Evolutionary conservation across 352 stramenopile species (phyloP).

Genomic region (Phytophthora sp.): DNA sequence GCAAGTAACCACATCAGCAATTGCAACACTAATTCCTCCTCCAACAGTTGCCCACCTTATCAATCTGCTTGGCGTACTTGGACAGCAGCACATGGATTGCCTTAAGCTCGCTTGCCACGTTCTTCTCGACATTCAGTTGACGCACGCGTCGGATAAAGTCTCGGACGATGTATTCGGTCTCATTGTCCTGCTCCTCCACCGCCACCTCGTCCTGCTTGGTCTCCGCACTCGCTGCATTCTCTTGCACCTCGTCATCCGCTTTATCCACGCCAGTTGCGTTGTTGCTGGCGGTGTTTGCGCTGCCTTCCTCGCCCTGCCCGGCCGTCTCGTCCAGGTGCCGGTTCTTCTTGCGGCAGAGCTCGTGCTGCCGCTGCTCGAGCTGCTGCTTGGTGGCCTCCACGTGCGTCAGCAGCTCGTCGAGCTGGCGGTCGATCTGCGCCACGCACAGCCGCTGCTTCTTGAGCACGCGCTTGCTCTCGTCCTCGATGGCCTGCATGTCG

Average conservation of each 20-base stretch:
- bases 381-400: slow-evolving; percentile 65
- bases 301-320: slow-evolving; percentile 10
- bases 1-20: neutral
- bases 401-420: slow-evolving; percentile 66
- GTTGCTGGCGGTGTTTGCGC: neutral
- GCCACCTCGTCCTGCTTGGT: slow-evolving; percentile 30
- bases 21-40: neutral
- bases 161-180: slow-evolving; percentile 68
- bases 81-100: slow-evolving; percentile 70
- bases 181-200: slow-evolving; percentile 61
- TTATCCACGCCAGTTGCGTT: neutral
- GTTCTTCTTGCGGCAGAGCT: slow-evolving; percentile 73
- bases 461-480: slow-evolving; percentile 66
- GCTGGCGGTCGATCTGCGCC: slow-evolving; percentile 63
- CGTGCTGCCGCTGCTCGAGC: slow-evolving; percentile 60
- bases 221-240: slow-evolving; percentile 19
- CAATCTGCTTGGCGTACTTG: slow-evolving; percentile 83
- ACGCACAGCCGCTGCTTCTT: slow-evolving; percentile 76
- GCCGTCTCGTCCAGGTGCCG: slow-evolving; percentile 19
- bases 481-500: slow-evolving; percentile 62
- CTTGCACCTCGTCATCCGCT: neutral
- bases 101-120: slow-evolving; percentile 70
- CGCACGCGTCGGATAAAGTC: slow-evolving; percentile 72
- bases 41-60: slow-evolving; percentile 55
- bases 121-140: slow-evolving; percentile 77